Conservation (phyloP, 441 rosid genomes). For the Populus trichocarpa region DNA sequence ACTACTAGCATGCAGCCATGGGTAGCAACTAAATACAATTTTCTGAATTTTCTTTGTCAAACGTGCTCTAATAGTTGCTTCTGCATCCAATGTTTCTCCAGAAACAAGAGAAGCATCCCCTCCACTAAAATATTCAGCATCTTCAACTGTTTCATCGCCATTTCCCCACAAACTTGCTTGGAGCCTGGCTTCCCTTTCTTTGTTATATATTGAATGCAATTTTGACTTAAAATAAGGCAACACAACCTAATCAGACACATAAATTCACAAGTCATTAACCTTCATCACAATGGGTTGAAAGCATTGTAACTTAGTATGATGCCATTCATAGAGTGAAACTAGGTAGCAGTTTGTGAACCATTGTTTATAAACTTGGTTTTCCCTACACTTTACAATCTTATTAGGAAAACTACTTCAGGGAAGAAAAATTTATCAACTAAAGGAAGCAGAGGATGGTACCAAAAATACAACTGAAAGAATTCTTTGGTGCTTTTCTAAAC, state of each 20-base stretch:
- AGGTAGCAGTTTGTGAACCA: neutral
- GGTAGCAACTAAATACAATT: slow-evolving; percentile 74
- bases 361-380: neutral
- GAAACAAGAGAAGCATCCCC: slow-evolving; percentile 48
- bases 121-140: slow-evolving; percentile 41
- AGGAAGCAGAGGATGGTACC: slow-evolving; percentile 44
- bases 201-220: slow-evolving; percentile 82
- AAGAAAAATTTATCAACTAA: neutral
- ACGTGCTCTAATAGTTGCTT: slow-evolving; percentile 53
- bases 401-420: neutral
- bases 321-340: neutral
- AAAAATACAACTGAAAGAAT: slow-evolving; percentile 83
- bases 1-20: slow-evolving; percentile 90
- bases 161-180: slow-evolving; percentile 95
- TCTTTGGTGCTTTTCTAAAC: slow-evolving; percentile 76
- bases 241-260: slow-evolving; percentile 58
- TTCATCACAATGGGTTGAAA: slow-evolving; percentile 5
- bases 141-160: slow-evolving; percentile 60
- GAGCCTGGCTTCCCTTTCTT: slow-evolving; percentile 96
- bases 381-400: neutral
- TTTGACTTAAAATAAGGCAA: slow-evolving; percentile 95
- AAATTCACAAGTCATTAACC: slow-evolving; percentile 24
- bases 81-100: slow-evolving; percentile 40
- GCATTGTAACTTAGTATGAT: neutral
- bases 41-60: slow-evolving; percentile 61